A percentile compares a stretch with the other conserved stretches of the same genome.
These are phyloP conservation scores for Spathaspora boniae DNA, from an alignment of 805 yeast species.

Conservation along the genomic window DNA sequence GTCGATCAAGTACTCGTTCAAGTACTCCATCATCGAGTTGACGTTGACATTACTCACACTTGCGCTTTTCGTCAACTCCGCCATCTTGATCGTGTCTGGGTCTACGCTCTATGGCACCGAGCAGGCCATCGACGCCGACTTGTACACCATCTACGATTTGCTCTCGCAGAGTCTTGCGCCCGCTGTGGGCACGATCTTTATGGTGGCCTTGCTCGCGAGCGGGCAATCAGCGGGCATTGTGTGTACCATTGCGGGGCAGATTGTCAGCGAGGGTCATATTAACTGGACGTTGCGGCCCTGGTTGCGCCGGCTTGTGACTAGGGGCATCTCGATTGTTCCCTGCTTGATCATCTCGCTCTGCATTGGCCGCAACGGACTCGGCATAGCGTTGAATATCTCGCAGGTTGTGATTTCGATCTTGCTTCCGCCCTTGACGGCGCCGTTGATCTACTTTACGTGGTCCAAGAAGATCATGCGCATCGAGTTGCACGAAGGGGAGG, in stretches of 20 bases:
- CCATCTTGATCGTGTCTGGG: slow-evolving; percentile 81
- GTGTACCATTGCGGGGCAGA: slow-evolving; percentile 91
- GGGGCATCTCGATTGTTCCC: slow-evolving; percentile 77
- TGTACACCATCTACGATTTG: slow-evolving; percentile 70
- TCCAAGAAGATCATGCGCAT: slow-evolving; percentile 65
- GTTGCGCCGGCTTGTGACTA: slow-evolving; percentile 72
- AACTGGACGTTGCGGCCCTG: slow-evolving; percentile 81
- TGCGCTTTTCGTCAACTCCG: slow-evolving; percentile 82
- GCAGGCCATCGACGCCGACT: slow-evolving; percentile 76
- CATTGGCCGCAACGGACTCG: slow-evolving; percentile 71
- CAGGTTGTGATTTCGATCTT: slow-evolving; percentile 82
- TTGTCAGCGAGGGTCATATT: slow-evolving; percentile 87
- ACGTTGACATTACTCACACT: slow-evolving; percentile 67
- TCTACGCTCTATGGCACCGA: slow-evolving; percentile 68
- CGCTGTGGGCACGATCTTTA: slow-evolving; percentile 79
- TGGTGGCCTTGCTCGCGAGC: slow-evolving; percentile 76
- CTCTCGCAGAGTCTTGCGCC: slow-evolving; percentile 61
- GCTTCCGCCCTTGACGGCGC: slow-evolving; percentile 81
- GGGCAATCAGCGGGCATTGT: slow-evolving; percentile 92
- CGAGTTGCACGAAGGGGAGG: slow-evolving; percentile 23
- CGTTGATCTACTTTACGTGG: slow-evolving; percentile 79
- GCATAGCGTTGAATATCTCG: slow-evolving; percentile 72
- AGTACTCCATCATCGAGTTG: slow-evolving; percentile 70
- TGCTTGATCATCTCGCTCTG: slow-evolving; percentile 68
- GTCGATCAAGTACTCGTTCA: slow-evolving; percentile 72